Conservation (phyloP, 2,329 filamentous ascomycete genomes). For the Colletotrichum limetticola region DNA sequence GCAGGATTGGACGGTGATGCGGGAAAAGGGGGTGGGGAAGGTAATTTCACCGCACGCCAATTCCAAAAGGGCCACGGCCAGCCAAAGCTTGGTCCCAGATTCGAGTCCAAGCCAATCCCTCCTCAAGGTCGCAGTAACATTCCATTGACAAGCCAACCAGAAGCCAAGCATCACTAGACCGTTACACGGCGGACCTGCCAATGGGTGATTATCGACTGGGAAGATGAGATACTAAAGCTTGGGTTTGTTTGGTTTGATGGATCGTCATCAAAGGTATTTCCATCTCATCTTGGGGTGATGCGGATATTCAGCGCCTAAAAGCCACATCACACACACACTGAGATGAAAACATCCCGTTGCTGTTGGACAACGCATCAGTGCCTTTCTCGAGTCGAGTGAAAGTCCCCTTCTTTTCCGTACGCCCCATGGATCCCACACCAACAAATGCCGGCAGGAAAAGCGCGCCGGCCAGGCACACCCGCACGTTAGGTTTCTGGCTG, state of each 20-base stretch:
- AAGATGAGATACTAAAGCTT: neutral
- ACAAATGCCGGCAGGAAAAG: slow-evolving; percentile 28
- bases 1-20: slow-evolving; percentile 31
- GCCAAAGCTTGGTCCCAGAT: slow-evolving; percentile 29
- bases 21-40: slow-evolving; percentile 34
- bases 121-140: neutral
- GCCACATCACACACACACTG: neutral
- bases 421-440: slow-evolving; percentile 10
- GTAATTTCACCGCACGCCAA: slow-evolving; percentile 30
- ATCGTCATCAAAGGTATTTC: neutral
- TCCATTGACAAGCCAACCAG: neutral
- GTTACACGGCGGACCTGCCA: slow-evolving; percentile 1
- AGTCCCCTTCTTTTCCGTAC: neutral
- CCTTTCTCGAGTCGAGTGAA: neutral
- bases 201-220: neutral
- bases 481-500: neutral
- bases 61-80: slow-evolving; percentile 2
- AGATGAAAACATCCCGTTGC: neutral
- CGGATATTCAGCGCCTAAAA: neutral
- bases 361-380: neutral
- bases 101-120: slow-evolving; percentile 21
- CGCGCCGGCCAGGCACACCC: slow-evolving; percentile 23
- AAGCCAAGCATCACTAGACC: neutral
- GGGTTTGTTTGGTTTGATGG: neutral
- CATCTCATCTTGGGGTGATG: neutral